phyloP scores from a whole-genome alignment of 2,329 filamentous ascomycete genomes.

The Dactylonectria macrodidyma region DNA sequence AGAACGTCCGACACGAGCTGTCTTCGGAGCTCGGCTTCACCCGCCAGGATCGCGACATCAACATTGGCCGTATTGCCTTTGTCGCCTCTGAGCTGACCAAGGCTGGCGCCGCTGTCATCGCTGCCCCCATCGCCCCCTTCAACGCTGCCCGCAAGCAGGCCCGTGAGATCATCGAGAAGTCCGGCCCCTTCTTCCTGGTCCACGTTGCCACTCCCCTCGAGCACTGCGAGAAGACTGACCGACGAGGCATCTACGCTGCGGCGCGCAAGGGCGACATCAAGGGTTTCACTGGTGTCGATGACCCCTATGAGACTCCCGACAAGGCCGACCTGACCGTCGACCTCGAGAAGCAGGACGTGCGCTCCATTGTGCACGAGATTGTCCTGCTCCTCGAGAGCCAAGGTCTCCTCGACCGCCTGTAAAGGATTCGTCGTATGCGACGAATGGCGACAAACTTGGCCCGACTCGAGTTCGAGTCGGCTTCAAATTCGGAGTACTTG shows the following conservation, averaged over 20 bases:
- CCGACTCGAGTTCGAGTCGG: constrained; percentile 10
- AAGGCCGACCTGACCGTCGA: constrained; percentile 91
- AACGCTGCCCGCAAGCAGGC: constrained; percentile 83
- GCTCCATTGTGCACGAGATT: constrained; percentile 97
- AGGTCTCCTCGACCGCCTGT: constrained; percentile 84
- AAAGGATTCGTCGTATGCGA: constrained; percentile 39
- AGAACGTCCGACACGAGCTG: constrained; percentile 94
- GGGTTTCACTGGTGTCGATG: constrained; percentile 98
- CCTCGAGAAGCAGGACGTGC: constrained; percentile 86
- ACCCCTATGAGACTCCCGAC: constrained; percentile 90
- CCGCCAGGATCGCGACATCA: constrained; percentile 91
- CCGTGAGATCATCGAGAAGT: constrained; percentile 87
- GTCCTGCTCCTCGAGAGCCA: constrained; percentile 91
- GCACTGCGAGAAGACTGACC: constrained; percentile 95
- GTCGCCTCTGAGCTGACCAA: constrained; percentile 95
- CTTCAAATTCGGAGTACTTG: background rate
- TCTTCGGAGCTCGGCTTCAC: constrained; percentile 97
- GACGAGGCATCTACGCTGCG: constrained; percentile 87
- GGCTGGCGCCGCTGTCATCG: constrained; percentile 94
- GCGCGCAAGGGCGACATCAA: constrained; percentile 93
- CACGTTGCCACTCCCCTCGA: constrained; percentile 95
- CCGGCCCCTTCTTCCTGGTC: constrained; percentile 92
- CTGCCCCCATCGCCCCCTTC: constrained; percentile 95
- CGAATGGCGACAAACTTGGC: constrained; percentile 19
- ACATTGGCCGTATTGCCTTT: constrained; percentile 96